Base-by-base conservation (phyloP, 768 basidiomycete genomes). In the Mycena galopus region DNA sequence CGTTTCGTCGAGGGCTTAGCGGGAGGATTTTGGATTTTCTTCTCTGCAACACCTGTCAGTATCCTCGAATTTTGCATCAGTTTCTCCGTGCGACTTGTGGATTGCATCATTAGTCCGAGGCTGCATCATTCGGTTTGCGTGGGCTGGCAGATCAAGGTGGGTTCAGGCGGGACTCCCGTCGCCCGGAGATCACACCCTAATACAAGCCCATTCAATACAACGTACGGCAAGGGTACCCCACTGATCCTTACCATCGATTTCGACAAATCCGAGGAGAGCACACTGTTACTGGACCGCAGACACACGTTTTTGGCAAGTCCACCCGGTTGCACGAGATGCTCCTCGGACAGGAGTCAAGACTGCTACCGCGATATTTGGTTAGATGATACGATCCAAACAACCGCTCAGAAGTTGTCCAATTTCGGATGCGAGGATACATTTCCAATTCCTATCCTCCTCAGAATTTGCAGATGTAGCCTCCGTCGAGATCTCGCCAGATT, bases 401-500 rank as follows among this genome's bases (percentile, higher is more conserved):
- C 63, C 69, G 32, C 63, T 39, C 39, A 14, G 6, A 0, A 30
- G 7, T n/a, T n/a, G 14, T 55, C 70, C 70, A 32, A 30, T 63
- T 65, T 44, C 27, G 58, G 70, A 14, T 30, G 27, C 33, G 29
- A 70, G 25, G 35, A 42, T 66, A 53, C 17, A 57, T 65, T 60
- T 71, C 60, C 50, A 71, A 65, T 55, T 65, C 51, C 50, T 51
- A 25, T 66, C 47, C 50, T 37, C 11, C 32, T n/a, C 19, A n/a
- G 27, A 42, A 32, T 56, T 68, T 39, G 23, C 39, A 58, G 50
- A 25, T 37, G n/a, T 6, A 17, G 44, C 55, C 19, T 57, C 35
- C 37, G 70, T 71, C 70, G 70, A 71, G 70, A 71, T 71, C 68
- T 71, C 39, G 47, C 33, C 23, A 61, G 33, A 65, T 55, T 66